Percentiles rank a stretch among this genome's conserved stretches.
phyloP scores from a whole-genome alignment of 352 stramenopile genomes.

The Phytopythium vexans region DNA sequence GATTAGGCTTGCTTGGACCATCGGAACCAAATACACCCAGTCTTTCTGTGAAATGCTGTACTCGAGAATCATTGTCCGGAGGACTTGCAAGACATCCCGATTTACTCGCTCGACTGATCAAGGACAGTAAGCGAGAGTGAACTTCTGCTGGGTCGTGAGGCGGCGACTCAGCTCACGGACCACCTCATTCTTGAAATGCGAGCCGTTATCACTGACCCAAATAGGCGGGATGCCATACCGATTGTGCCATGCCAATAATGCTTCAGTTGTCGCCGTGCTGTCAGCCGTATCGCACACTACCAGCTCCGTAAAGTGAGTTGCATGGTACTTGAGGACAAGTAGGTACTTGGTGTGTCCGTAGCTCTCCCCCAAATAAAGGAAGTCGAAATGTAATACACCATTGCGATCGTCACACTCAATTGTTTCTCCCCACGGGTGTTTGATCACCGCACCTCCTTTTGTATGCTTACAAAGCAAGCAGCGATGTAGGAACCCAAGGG shows the following conservation, averaged over 20 bases:
- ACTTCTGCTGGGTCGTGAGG: slow-evolving; percentile 18
- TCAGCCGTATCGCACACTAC: slow-evolving; percentile 16
- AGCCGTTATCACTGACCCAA: slow-evolving; percentile 21
- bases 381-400: slow-evolving; percentile 22
- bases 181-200: slow-evolving; percentile 26
- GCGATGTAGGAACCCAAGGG: slow-evolving; percentile 2
- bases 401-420: slow-evolving; percentile 9
- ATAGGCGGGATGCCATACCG: slow-evolving; percentile 19
- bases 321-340: slow-evolving; percentile 24
- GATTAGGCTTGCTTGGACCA: slow-evolving; percentile 11
- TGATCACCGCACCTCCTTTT: neutral
- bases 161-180: slow-evolving; percentile 14
- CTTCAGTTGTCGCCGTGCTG: slow-evolving; percentile 14
- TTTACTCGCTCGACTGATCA: slow-evolving; percentile 27
- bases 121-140: slow-evolving; percentile 22
- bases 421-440: neutral
- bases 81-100: slow-evolving; percentile 20
- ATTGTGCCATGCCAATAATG: slow-evolving; percentile 15
- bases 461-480: slow-evolving; percentile 1
- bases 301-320: slow-evolving; percentile 24
- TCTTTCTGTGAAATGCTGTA: slow-evolving; percentile 6
- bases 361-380: slow-evolving; percentile 20
- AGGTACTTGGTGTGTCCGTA: slow-evolving; percentile 18
- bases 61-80: slow-evolving; percentile 10
- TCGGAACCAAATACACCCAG: slow-evolving; percentile 8